Evolutionary conservation across 2,329 filamentous ascomycete genomes (phyloP).

Genomic region (Colletotrichum cuscutae): DNA sequence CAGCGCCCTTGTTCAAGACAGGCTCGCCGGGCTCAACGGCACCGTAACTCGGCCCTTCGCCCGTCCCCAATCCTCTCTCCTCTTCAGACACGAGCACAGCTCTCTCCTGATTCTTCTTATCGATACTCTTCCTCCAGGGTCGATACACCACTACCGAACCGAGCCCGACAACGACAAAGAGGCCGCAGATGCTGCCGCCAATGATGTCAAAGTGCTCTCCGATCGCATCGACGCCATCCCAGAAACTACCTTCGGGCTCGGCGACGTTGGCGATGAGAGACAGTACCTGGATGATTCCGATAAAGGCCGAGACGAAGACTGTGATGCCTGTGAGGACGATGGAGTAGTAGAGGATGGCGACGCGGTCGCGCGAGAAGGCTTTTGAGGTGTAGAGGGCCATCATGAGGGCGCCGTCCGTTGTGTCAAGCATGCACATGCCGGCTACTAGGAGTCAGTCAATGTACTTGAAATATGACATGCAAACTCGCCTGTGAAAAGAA

Average conservation of each 20-base stretch:
- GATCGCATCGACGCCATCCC: slow-evolving; percentile 83
- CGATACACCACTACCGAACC: slow-evolving; percentile 80
- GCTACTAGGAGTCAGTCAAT: slow-evolving; percentile 55
- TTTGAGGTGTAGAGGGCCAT: slow-evolving; percentile 90
- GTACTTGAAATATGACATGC: background rate
- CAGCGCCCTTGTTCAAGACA: background rate
- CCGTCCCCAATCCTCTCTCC: slow-evolving; percentile 20
- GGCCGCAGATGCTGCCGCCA: slow-evolving; percentile 85
- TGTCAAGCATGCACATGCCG: slow-evolving; percentile 96
- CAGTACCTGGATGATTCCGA: slow-evolving; percentile 86
- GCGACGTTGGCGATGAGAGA: slow-evolving; percentile 82
- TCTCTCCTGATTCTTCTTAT: slow-evolving; percentile 39
- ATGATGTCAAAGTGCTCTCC: slow-evolving; percentile 88
- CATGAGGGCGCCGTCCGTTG: slow-evolving; percentile 93
- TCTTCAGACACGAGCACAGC: background rate
- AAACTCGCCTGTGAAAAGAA: slow-evolving; percentile 81
- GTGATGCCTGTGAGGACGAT: slow-evolving; percentile 87
- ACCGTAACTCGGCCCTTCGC: slow-evolving; percentile 62
- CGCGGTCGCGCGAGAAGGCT: slow-evolving; percentile 78
- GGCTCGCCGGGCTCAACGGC: slow-evolving; percentile 48
- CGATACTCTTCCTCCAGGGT: slow-evolving; percentile 75
- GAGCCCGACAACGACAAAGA: slow-evolving; percentile 82
- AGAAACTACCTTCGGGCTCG: slow-evolving; percentile 80
- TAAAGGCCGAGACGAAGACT: slow-evolving; percentile 84
- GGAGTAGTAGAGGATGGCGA: slow-evolving; percentile 96